These are phyloP conservation scores for Stephanodiscus minutulus DNA, from an alignment of 108 stramenopile species.

Conservation along the genomic window DNA sequence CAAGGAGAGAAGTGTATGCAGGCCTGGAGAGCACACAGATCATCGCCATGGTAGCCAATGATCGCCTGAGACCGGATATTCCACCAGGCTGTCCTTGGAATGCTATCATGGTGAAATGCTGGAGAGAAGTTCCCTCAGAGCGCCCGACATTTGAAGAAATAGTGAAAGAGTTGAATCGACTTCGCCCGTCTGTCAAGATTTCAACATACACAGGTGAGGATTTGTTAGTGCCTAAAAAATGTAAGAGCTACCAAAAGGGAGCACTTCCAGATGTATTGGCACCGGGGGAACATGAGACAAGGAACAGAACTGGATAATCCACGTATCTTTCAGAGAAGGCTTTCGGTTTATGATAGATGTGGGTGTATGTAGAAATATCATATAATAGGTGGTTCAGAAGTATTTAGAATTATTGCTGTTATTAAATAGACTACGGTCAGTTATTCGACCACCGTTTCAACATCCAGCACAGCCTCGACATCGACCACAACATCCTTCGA, in stretches of 20 bases:
- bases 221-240: constrained; percentile 23
- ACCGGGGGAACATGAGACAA: not conserved
- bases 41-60: constrained; percentile 95
- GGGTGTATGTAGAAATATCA: not conserved
- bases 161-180: constrained; percentile 69
- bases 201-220: constrained; percentile 45
- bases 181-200: constrained; percentile 38
- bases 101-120: constrained; percentile 94
- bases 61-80: constrained; percentile 90
- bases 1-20: constrained; percentile 92
- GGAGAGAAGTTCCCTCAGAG: constrained; percentile 86
- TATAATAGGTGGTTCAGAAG: no score
- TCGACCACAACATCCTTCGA: constrained; percentile 41
- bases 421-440: no score
- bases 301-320: constrained; percentile 15
- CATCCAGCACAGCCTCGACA: constrained; percentile 36
- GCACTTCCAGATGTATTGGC: constrained; percentile 5
- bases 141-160: constrained; percentile 87
- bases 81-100: constrained; percentile 90
- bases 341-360: not conserved
- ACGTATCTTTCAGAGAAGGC: not conserved
- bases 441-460: constrained; percentile 1
- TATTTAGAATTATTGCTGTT: no score
- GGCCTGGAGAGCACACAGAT: constrained; percentile 92
- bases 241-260: constrained; percentile 50